Percentiles rank a stretch among this genome's conserved stretches.
These are phyloP conservation scores for Leucocoprinus leucothites DNA, from an alignment of 768 basidiomycete genomes.

Conservation along the genomic window DNA sequence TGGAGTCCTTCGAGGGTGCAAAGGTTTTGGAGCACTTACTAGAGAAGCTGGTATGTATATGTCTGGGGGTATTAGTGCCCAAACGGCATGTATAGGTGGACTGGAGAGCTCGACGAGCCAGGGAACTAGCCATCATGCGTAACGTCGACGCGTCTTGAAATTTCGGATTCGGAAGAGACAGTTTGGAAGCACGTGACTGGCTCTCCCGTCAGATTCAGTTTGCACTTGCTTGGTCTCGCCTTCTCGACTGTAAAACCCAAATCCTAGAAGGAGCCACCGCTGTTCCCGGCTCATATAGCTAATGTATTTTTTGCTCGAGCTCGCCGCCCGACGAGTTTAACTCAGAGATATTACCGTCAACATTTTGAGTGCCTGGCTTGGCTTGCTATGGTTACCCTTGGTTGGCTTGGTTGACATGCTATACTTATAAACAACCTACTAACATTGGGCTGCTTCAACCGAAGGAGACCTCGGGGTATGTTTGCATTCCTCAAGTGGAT, in stretches of 20 bases:
- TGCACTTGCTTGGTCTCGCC: neutral
- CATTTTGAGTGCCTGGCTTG: no score
- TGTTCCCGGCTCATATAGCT: no score
- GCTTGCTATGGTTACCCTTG: no score
- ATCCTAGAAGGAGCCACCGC: neutral
- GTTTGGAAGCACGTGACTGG: neutral
- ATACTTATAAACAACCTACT: no score
- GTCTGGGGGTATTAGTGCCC: neutral
- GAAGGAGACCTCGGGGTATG: no score
- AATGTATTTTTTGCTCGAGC: no score
- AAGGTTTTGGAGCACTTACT: neutral
- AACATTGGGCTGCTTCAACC: no score
- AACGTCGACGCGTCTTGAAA: constrained; percentile 4
- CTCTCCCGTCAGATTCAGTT: neutral
- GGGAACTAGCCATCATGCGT: constrained; percentile 1
- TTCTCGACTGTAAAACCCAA: neutral
- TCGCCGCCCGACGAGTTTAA: no score
- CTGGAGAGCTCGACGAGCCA: constrained; percentile 1
- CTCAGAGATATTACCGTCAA: no score
- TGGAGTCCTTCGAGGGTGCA: no score
- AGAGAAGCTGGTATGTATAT: neutral
- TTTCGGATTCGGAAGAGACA: neutral
- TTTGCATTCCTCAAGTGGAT: no score
- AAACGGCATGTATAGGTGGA: neutral
- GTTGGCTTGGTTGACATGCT: no score